Base-by-base conservation (phyloP, 192 early-diverging fungal genomes). In the Spinellus fusiger region DNA sequence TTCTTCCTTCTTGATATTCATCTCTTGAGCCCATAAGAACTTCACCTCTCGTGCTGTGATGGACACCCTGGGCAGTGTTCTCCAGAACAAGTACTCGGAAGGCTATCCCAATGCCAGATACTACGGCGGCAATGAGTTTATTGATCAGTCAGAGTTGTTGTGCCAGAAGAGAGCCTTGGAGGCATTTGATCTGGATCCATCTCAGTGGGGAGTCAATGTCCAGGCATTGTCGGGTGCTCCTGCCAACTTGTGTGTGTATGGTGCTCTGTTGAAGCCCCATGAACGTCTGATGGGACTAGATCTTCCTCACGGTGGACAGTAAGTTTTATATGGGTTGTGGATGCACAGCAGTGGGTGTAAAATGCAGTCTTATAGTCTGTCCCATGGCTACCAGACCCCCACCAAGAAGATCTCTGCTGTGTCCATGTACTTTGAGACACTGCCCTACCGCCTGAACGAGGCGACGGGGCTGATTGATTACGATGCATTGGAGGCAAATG, bases 61-160 rank as follows among this genome's bases (percentile, higher is more conserved):
- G 91, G 86, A 93, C 38, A 93, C 93, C 10, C 83, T 99, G 49
- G 97, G 97, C 23, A 96, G 94, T 9, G 86, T 96, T 32, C 93
- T 99, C 88, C 95, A 98, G 76, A 99, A 99, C 88, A 99, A 99
- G 80, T 98, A 98, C 81, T 95, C 93, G 23, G 96, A 96, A 77
- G 96, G 94, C 32, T 96, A 98, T 81, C 92, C 92, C 8, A 89
- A 89, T 28, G 93, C 94, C 22, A 88, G 88, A 68, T 99, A 99
- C 83, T 99, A 99, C 77, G 97, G 97, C 60, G 97, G 97, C 64
- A 99, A 99, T 78, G 92, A 98, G 77, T 93, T 82, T 66, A 99
- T 99, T 64, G 97, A 99, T 79, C 78, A 84, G 82, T 89, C 94
- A 32, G 97, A 99, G 76, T 68, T 66, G 35, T 81, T 98, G 22